These are phyloP conservation scores for Pseudotsuga menziesii DNA, from an alignment of 75 land plant genomes.

Conservation along the genomic window DNA sequence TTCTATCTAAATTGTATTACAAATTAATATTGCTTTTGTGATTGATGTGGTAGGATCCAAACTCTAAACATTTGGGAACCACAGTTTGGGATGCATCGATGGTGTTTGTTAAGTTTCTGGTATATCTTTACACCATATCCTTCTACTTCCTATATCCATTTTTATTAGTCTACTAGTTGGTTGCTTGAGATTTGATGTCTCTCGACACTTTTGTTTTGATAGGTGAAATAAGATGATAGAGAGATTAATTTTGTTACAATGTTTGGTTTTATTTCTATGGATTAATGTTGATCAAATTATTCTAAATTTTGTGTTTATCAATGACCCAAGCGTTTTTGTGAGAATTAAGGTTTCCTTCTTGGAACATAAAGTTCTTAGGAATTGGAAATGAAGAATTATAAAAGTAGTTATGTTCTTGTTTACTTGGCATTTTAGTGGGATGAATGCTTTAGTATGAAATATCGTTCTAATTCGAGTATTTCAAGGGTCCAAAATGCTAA, in stretches of 20 bases:
- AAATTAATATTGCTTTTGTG: not conserved
- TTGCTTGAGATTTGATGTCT: not conserved
- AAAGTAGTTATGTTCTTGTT: not conserved
- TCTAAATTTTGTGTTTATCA: not conserved
- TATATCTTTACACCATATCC: slow-evolving; percentile 14
- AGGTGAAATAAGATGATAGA: not conserved
- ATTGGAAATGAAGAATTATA: not conserved
- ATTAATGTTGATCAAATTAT: not conserved
- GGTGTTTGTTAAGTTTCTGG: slow-evolving; percentile 93
- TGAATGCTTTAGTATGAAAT: too few relatives aligned
- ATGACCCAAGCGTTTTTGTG: not conserved
- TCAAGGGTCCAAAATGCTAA: too few relatives aligned
- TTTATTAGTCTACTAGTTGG: not conserved
- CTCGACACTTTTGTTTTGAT: not conserved
- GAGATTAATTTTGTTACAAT: not conserved
- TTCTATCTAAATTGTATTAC: not conserved
- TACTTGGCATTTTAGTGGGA: too few relatives aligned
- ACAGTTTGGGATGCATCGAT: slow-evolving; percentile 98
- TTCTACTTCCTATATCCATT: not conserved
- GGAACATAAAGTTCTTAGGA: not conserved
- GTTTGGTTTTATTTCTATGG: not conserved
- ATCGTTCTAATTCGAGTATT: too few relatives aligned
- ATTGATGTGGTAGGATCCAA: slow-evolving; percentile 68
- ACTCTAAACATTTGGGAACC: slow-evolving; percentile 92
- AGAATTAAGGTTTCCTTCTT: not conserved